Evolutionary conservation across 306 rosid species (phyloP).

Genomic region (Fragaria iinumae): DNA sequence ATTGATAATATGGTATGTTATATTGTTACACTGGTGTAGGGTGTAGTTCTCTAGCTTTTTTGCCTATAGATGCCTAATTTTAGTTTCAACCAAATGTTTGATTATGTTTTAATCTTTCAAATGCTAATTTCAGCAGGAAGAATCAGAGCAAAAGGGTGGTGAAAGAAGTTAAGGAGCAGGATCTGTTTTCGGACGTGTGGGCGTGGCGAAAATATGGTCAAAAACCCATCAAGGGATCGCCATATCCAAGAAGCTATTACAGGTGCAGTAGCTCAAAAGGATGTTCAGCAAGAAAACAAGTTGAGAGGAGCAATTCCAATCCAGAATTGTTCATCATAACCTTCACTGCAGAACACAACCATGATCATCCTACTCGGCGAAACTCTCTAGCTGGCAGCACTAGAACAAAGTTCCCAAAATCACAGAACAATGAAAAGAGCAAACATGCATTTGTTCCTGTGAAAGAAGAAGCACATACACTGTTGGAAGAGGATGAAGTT

Average conservation of each 20-base stretch:
- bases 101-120: neutral
- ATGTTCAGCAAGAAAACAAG: slow-evolving; percentile 82
- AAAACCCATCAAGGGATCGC: slow-evolving; percentile 94
- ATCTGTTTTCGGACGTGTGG: slow-evolving; percentile 63
- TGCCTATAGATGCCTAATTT: neutral
- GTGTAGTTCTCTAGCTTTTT: neutral
- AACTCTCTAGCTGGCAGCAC: slow-evolving; percentile 52
- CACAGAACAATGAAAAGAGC: neutral
- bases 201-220: slow-evolving; percentile 98
- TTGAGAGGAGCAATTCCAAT: slow-evolving; percentile 65
- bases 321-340: slow-evolving; percentile 61
- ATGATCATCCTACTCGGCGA: slow-evolving; percentile 60
- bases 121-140: slow-evolving; percentile 45
- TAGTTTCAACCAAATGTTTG: neutral
- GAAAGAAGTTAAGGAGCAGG: slow-evolving; percentile 58
- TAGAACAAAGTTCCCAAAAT: slow-evolving; percentile 35
- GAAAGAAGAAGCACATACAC: slow-evolving; percentile 19
- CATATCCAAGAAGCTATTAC: slow-evolving; percentile 89
- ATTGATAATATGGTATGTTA: neutral
- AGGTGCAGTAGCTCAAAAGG: slow-evolving; percentile 87
- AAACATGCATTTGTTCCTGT: slow-evolving; percentile 11
- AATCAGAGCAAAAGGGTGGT: slow-evolving; percentile 54
- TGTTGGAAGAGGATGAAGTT: slow-evolving; percentile 15
- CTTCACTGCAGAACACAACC: slow-evolving; percentile 78
- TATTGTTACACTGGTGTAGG: neutral